phyloP scores from a whole-genome alignment of 2,329 filamentous ascomycete species.

The Ampelomyces quisqualis region DNA sequence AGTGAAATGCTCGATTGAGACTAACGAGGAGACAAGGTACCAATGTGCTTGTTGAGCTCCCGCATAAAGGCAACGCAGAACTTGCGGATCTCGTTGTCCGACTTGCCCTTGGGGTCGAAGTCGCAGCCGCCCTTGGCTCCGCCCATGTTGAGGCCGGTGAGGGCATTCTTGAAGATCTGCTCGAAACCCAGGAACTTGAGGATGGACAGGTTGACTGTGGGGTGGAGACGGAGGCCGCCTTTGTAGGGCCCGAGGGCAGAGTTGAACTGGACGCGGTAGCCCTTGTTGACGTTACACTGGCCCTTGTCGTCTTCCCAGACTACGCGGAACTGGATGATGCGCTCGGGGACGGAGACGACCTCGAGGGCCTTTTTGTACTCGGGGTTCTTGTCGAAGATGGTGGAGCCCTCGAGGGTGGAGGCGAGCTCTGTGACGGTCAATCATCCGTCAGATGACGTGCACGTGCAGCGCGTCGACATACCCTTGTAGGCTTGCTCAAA shows the following conservation, averaged over 20 bases:
- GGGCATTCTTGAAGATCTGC: constrained; percentile 99
- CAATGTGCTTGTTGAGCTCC: constrained; percentile 90
- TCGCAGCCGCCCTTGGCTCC: constrained; percentile 97
- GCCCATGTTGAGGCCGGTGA: constrained; percentile 93
- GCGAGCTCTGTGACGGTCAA: constrained; percentile 69
- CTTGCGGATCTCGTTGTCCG: constrained; percentile 92
- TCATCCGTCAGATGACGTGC: not conserved
- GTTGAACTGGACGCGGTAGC: constrained; percentile 98
- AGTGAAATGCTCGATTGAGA: constrained; percentile 42
- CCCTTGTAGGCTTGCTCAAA: constrained; percentile 98
- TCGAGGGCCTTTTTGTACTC: constrained; percentile 90
- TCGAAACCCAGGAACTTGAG: constrained; percentile 99
- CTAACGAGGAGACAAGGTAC: constrained; percentile 21
- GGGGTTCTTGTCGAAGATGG: constrained; percentile 89
- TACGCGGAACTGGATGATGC: constrained; percentile 94
- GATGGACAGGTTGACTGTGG: constrained; percentile 72
- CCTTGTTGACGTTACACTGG: constrained; percentile 86
- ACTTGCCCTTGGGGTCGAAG: constrained; percentile 99
- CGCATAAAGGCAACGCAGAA: constrained; percentile 98
- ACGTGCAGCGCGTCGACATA: constrained; percentile 48
- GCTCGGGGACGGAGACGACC: constrained; percentile 88
- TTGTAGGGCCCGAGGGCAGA: constrained; percentile 97
- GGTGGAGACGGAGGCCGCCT: constrained; percentile 93
- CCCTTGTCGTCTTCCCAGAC: constrained; percentile 95
- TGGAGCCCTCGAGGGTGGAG: constrained; percentile 90